These are phyloP conservation scores for Vaccinium corymbosum DNA, from an alignment of 148 eudicot species.

Conservation along the genomic window DNA sequence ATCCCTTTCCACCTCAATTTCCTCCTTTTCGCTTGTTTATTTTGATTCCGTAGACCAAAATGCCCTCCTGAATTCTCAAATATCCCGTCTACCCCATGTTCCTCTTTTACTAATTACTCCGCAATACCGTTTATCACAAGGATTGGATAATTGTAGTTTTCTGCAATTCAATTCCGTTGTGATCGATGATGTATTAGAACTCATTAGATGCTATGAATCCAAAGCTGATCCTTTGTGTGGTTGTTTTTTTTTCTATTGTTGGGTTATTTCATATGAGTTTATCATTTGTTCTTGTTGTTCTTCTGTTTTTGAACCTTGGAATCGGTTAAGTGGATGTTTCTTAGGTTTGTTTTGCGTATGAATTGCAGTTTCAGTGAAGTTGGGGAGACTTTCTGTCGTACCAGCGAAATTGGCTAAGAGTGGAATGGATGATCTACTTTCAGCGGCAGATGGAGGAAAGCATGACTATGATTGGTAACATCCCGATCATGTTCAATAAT, in stretches of 20 bases:
- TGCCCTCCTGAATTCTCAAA: neutral
- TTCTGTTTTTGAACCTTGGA: neutral
- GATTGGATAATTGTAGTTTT: neutral
- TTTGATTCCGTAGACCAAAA: neutral
- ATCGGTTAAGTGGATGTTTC: neutral
- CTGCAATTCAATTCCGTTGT: neutral
- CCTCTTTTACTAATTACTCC: neutral
- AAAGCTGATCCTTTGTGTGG: neutral
- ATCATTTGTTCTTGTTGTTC: neutral
- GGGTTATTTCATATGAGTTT: neutral
- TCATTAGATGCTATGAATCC: neutral
- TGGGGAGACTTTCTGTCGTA: slow-evolving; percentile 88
- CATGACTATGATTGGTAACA: slow-evolving; percentile 93
- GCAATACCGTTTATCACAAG: neutral
- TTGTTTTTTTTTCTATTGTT: neutral
- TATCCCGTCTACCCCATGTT: neutral
- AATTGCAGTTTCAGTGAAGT: slow-evolving; percentile 49
- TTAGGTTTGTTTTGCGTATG: neutral
- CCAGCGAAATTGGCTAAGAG: slow-evolving; percentile 53
- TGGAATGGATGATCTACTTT: slow-evolving; percentile 79
- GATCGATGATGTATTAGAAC: neutral
- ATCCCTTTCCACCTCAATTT: neutral
- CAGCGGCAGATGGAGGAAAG: slow-evolving; percentile 76
- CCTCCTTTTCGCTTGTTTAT: neutral
- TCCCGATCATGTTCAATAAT: neutral